phyloP scores from a whole-genome alignment of 2,329 filamentous ascomycete species.

The Thyridium curvatum region DNA sequence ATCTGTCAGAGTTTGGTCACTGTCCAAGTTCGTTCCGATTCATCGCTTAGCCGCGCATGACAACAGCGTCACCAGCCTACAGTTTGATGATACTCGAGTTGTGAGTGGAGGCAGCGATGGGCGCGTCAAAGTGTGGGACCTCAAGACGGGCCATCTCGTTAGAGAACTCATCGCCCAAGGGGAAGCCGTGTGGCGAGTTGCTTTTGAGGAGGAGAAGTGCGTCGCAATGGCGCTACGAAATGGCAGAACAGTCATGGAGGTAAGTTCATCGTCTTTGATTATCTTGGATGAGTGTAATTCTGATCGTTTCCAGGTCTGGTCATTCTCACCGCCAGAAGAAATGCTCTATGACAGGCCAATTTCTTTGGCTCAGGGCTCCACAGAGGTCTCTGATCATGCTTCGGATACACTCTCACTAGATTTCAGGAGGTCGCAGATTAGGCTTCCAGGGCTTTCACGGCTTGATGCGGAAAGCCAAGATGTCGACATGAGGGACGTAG shows the following conservation, averaged over 20 bases:
- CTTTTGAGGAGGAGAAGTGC: constrained; percentile 97
- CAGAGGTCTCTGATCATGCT: constrained; percentile 41
- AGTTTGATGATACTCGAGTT: constrained; percentile 93
- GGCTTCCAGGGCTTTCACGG: constrained; percentile 20
- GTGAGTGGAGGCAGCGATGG: constrained; percentile 95
- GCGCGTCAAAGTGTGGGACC: constrained; percentile 97
- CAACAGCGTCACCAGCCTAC: constrained; percentile 94
- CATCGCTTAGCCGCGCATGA: constrained; percentile 94
- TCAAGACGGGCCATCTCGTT: constrained; percentile 84
- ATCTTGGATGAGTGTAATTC: constrained; percentile 5
- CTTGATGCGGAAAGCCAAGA: constrained; percentile 34
- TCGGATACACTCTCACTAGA: constrained; percentile 44
- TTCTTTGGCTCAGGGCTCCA: constrained; percentile 39
- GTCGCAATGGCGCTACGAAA: constrained; percentile 87
- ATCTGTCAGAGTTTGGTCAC: constrained; percentile 91
- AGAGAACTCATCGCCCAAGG: constrained; percentile 86
- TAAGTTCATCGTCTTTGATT: constrained; percentile 35
- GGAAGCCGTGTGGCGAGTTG: constrained; percentile 95
- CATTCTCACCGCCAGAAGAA: constrained; percentile 82
- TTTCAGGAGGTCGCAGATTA: constrained; percentile 27
- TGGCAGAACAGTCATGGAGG: constrained; percentile 94
- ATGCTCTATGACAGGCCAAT: constrained; percentile 45
- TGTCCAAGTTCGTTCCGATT: constrained; percentile 84
- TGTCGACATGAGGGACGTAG: constrained; percentile 50
- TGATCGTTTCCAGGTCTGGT: constrained; percentile 66